These are phyloP conservation scores for Monosporozyma aerobia DNA, from an alignment of 805 yeast genomes.

Conservation along the genomic window DNA sequence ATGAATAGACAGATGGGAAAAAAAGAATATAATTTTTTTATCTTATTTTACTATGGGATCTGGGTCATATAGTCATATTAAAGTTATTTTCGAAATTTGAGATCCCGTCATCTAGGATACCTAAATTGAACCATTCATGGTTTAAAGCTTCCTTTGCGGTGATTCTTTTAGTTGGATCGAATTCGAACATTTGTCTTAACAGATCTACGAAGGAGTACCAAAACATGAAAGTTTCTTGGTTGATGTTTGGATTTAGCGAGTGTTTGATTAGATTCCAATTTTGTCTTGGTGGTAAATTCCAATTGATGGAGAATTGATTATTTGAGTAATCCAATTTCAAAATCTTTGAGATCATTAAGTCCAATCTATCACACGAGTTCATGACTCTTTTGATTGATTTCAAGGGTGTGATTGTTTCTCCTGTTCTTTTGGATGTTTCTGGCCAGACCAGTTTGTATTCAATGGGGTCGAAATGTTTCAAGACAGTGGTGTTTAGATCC, in stretches of 20 bases:
- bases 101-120: constrained; percentile 48
- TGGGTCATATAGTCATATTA: neutral
- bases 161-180: constrained; percentile 63
- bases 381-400: constrained; percentile 26
- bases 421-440: constrained; percentile 18
- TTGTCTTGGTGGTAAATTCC: constrained; percentile 24
- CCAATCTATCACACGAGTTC: constrained; percentile 25
- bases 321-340: constrained; percentile 22
- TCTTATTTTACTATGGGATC: neutral
- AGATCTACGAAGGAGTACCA: constrained; percentile 79
- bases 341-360: constrained; percentile 22
- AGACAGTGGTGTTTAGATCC: constrained; percentile 26
- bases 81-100: constrained; percentile 16
- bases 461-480: constrained; percentile 24
- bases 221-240: constrained; percentile 59
- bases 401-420: constrained; percentile 21
- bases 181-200: constrained; percentile 52
- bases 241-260: constrained; percentile 14
- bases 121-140: constrained; percentile 74
- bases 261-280: constrained; percentile 23
- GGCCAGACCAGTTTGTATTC: constrained; percentile 24
- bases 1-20: neutral
- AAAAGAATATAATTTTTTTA: neutral
- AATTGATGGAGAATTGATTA: constrained; percentile 21
- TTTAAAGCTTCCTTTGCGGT: constrained; percentile 67